Evolutionary conservation across 1,284 basidiomycete genomes (phyloP).

Genomic region (Cutaneotrichosporon sp.): DNA sequence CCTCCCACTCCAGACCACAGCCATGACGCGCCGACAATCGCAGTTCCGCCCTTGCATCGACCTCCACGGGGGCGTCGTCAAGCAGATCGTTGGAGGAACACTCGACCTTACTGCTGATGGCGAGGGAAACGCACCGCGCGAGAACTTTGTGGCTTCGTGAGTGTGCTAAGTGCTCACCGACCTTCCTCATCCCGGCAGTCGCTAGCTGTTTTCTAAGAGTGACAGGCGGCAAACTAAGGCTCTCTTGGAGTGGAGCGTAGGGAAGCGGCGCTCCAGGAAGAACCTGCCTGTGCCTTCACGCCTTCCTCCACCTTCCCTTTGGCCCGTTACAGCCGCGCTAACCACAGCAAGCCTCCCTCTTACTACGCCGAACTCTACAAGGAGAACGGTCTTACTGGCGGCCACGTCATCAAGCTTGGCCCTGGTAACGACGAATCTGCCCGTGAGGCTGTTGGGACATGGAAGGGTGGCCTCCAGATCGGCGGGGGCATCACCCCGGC

Average conservation of each 20-base stretch:
- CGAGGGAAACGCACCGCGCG: conserved; percentile 66
- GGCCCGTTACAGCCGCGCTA: neutral
- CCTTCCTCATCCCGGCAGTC: neutral
- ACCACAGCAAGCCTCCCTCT: conserved; percentile 68
- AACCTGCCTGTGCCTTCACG: neutral
- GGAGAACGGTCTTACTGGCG: conserved; percentile 69
- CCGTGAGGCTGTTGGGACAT: conserved; percentile 72
- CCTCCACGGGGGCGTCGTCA: conserved; percentile 89
- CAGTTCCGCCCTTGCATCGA: conserved; percentile 95
- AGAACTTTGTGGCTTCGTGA: conserved; percentile 89
- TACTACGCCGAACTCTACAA: conserved; percentile 81
- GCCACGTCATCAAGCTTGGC: conserved; percentile 96
- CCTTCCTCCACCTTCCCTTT: neutral
- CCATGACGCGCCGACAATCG: conserved; percentile 32
- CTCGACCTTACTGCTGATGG: conserved; percentile 54
- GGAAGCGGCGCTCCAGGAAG: neutral
- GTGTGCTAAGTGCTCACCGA: conserved; percentile 37
- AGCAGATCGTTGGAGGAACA: conserved; percentile 97
- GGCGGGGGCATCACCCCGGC: conserved; percentile 85
- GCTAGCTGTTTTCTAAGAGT: neutral
- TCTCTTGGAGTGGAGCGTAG: no score
- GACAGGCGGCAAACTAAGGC: no score
- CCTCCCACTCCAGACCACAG: neutral
- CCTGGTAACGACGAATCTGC: conserved; percentile 83
- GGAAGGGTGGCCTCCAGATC: conserved; percentile 84